A percentile compares a stretch with the other conserved stretches of the same genome.
phyloP scores from a whole-genome alignment of 176 grass and related monocot genomes.

The Aegilops speltoides region DNA sequence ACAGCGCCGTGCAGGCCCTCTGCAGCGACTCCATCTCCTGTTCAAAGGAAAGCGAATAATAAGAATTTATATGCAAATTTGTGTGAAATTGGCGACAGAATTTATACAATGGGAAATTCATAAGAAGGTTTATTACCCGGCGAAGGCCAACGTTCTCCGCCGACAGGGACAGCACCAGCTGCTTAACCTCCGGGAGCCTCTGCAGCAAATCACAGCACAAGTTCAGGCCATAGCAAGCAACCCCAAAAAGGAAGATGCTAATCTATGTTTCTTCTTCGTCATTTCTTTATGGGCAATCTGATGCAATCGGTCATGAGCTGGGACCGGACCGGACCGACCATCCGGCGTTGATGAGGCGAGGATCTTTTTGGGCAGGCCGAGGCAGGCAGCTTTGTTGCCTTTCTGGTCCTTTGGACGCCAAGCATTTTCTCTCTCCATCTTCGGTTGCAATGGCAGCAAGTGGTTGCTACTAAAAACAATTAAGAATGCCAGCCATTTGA shows the following conservation, averaged over 20 bases:
- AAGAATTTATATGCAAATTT: too few species aligned
- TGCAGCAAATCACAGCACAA: background rate
- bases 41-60: too few species aligned
- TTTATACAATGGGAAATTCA: too few species aligned
- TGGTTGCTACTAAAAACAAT: background rate
- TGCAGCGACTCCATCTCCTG: constrained; percentile 46
- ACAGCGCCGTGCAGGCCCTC: constrained; percentile 38
- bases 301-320: background rate
- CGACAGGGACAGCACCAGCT: constrained; percentile 49
- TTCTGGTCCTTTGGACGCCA: constrained; percentile 24
- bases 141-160: constrained; percentile 59
- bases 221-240: background rate
- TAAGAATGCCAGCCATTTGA: background rate
- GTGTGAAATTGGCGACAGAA: too few species aligned
- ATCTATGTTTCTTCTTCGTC: too few species aligned
- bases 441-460: background rate
- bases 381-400: constrained; percentile 7
- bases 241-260: too few species aligned
- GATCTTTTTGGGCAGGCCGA: constrained; percentile 22
- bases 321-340: background rate
- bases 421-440: background rate
- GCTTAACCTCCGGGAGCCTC: constrained; percentile 62
- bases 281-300: background rate
- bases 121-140: constrained; percentile 12
- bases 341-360: constrained; percentile 31